Evolutionary conservation across 176 grass and related monocot genomes (phyloP), one percentile per base, ranked within the genome.

Genomic region (Poa pratensis): DNA sequence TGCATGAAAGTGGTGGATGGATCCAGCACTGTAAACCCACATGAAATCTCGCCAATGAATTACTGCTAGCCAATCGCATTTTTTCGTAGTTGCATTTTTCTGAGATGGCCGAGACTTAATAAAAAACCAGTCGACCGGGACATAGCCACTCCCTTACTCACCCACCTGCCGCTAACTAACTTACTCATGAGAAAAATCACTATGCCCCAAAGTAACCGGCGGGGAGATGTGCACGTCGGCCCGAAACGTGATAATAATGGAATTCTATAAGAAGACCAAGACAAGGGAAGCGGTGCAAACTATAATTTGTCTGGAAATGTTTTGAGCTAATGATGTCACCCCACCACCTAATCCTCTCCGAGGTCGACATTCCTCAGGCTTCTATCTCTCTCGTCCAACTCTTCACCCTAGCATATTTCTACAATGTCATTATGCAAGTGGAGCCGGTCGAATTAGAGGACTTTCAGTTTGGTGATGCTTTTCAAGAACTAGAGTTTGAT

Each of bases 261-360:
- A 70, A 66, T 19, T 86, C 66, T 14, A 42, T 62, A 1, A 80
- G 79, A 82, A 70, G 55, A 73, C 15, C 71, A 28, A 7, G 81
- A 87, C 82, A 30, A 73, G 12, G 43, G 4, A 62, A 73, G 50
- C 9, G 83, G 83, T 2, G 15, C 62, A 87, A 74, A 60, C 50
- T 83, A 18, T 85, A 67, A 13, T 64, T 74, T 57, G 64, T 80
- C 77, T 81, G 40, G 1, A 80, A 87, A 10, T 19, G 26, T 39
- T 64, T 50, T 27, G 19, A 24, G 10, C 76, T 82, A 86, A 78
- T 92, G 94, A 89, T 89, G 88, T 87, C 88, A 87, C 73, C 80
- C 73, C 87, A 51, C 80, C 85, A 97, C 86, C 94, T 83, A 94
- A 94, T 80, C 87, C 92, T 73, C 89, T 60, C n/a, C n/a, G 26